Evolutionary conservation across 176 grass and related monocot genomes (phyloP).

Genomic region (Miscanthus lutarioriparius): DNA sequence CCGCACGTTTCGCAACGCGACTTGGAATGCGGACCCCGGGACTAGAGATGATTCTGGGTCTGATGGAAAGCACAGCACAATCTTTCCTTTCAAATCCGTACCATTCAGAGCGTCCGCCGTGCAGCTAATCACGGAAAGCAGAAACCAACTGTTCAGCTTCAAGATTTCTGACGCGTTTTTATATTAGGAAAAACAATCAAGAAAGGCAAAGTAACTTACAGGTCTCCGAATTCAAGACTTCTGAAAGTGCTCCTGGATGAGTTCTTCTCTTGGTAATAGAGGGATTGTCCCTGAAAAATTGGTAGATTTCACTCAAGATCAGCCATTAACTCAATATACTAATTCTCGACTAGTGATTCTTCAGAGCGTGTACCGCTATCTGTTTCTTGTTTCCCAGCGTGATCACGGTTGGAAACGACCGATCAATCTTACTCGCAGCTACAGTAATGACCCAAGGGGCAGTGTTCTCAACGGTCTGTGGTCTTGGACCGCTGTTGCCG

Average conservation of each 20-base stretch:
- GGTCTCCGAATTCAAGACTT: background rate
- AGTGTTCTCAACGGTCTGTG: background rate
- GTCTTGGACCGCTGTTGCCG: background rate
- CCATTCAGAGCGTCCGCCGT: too few species aligned
- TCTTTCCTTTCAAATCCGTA: too few species aligned
- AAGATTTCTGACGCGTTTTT: background rate
- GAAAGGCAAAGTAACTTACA: background rate
- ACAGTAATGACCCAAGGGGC: background rate
- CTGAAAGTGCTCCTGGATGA: background rate
- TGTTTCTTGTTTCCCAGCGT: slow-evolving; percentile 29
- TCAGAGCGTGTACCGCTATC: background rate
- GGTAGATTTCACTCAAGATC: background rate
- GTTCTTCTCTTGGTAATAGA: slow-evolving; percentile 1
- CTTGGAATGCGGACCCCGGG: too few species aligned
- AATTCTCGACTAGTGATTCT: background rate
- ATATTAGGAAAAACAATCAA: background rate
- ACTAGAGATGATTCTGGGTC: too few species aligned
- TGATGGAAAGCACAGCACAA: too few species aligned
- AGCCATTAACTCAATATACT: background rate
- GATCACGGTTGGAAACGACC: slow-evolving; percentile 23
- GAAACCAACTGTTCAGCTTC: background rate
- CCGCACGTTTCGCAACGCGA: too few species aligned
- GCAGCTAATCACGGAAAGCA: too few species aligned
- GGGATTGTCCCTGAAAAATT: slow-evolving; percentile 40
- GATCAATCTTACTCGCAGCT: slow-evolving; percentile 21